These are phyloP conservation scores for Aspergillus sp. DNA, from an alignment of 2,329 filamentous ascomycete species.

Conservation along the genomic window DNA sequence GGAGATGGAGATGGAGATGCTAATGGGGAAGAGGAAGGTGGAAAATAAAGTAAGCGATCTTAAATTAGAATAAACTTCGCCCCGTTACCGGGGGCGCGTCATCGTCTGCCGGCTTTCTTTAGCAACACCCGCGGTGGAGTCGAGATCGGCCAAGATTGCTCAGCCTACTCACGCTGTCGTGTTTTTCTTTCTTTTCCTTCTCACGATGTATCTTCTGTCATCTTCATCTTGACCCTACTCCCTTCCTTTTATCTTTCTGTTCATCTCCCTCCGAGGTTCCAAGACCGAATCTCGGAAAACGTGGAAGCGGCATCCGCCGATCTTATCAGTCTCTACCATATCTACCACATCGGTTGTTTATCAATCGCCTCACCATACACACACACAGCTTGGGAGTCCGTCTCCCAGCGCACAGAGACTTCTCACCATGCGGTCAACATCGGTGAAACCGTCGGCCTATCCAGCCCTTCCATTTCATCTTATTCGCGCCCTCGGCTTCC, in stretches of 20 bases:
- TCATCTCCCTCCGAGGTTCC: background rate
- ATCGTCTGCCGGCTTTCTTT: slow-evolving; percentile 15
- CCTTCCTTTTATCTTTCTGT: slow-evolving; percentile 4
- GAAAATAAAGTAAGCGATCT: no score
- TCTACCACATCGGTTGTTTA: background rate
- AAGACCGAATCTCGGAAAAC: no score
- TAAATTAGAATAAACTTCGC: no score
- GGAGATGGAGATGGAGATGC: background rate
- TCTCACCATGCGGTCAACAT: slow-evolving; percentile 28
- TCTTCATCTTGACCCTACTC: background rate
- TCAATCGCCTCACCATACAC: background rate
- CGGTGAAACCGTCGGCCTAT: slow-evolving; percentile 39
- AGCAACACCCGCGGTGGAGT: slow-evolving; percentile 19
- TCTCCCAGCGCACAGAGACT: background rate
- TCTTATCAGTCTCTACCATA: background rate
- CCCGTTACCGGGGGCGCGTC: background rate
- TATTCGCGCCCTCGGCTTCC: slow-evolving; percentile 39
- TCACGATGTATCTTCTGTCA: background rate
- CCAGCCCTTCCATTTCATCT: slow-evolving; percentile 38
- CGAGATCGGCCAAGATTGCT: slow-evolving; percentile 14
- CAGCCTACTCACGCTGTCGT: background rate
- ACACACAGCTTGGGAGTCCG: background rate
- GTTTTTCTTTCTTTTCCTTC: background rate
- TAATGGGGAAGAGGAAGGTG: no score
- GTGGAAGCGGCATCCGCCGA: background rate